These are phyloP conservation scores for Hypoxylon sp. DNA, from an alignment of 2,329 filamentous ascomycete species.

Conservation along the genomic window DNA sequence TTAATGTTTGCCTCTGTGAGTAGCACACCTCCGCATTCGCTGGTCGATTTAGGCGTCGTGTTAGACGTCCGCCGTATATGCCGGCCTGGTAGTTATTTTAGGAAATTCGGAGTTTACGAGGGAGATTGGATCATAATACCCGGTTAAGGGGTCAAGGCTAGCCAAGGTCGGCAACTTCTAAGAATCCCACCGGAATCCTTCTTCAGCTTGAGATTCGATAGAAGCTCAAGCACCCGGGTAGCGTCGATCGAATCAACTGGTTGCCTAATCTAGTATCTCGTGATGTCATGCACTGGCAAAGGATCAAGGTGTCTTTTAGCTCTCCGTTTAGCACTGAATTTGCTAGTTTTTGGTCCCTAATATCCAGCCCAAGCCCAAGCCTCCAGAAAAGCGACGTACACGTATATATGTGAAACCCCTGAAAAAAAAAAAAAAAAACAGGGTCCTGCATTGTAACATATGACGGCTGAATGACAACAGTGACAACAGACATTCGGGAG, in stretches of 20 bases:
- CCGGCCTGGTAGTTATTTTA: constrained; percentile 23
- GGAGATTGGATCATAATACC: constrained; percentile 23
- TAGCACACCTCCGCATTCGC: constrained; percentile 16
- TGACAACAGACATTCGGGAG: background rate
- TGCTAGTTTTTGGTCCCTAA: background rate
- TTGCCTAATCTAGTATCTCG: background rate
- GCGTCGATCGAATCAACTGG: background rate
- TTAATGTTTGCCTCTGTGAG: constrained; percentile 5
- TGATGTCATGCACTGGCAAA: background rate
- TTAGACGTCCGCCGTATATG: constrained; percentile 18
- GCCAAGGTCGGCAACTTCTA: background rate
- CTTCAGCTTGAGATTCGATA: background rate
- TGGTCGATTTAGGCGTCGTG: constrained; percentile 30
- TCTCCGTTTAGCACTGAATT: background rate
- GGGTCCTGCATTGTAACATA: constrained; percentile 3
- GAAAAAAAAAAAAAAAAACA: too few species aligned
- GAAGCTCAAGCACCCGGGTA: background rate
- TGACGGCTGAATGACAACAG: constrained; percentile 30
- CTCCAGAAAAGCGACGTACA: background rate
- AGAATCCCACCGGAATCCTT: background rate
- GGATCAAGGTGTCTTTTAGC: too few species aligned
- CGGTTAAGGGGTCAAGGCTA: background rate
- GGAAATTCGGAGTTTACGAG: constrained; percentile 26
- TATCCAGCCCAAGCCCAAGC: background rate
- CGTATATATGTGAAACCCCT: background rate